Percentiles rank a stretch among this genome's conserved stretches.
These are phyloP conservation scores for Talaromyces verruculosus DNA, from an alignment of 2,329 filamentous ascomycete species.

Conservation along the genomic window DNA sequence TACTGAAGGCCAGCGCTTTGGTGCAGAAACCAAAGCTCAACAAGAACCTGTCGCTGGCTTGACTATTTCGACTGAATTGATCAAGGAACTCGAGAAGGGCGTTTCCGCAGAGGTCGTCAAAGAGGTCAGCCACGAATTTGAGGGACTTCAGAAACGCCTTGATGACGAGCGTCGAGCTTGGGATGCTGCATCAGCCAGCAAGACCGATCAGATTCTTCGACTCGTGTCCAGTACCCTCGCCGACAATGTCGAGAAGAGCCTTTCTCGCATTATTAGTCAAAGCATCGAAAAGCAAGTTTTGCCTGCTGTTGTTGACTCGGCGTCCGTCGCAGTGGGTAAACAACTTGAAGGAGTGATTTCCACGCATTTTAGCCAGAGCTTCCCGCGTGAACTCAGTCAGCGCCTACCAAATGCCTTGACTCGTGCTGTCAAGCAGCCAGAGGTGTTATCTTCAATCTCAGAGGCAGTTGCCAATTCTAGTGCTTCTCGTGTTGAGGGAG, in stretches of 20 bases:
- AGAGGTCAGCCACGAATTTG: conserved; percentile 52
- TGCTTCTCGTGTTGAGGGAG: conserved; percentile 66
- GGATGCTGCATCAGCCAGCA: conserved; percentile 62
- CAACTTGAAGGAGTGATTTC: conserved; percentile 69
- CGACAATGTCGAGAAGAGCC: conserved; percentile 71
- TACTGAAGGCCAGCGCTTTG: background rate
- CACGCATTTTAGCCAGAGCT: conserved; percentile 61
- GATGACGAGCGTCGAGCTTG: conserved; percentile 68
- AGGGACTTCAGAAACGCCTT: conserved; percentile 59
- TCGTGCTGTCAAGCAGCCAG: conserved; percentile 69
- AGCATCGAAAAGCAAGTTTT: conserved; percentile 75
- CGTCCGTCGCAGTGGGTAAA: conserved; percentile 67
- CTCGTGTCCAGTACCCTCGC: conserved; percentile 67
- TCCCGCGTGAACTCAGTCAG: conserved; percentile 73
- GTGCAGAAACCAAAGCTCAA: conserved; percentile 15
- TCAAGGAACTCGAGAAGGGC: conserved; percentile 54
- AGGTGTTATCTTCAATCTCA: conserved; percentile 69
- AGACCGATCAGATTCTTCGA: conserved; percentile 68
- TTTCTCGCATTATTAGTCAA: conserved; percentile 72
- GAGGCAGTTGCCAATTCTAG: conserved; percentile 71
- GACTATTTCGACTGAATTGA: conserved; percentile 55
- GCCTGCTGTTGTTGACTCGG: conserved; percentile 68
- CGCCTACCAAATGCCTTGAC: conserved; percentile 66
- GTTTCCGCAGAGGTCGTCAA: conserved; percentile 53
- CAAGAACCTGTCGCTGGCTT: conserved; percentile 24